Conservation (phyloP, 108 stramenopile genomes). For the Nitzschia sp. region DNA sequence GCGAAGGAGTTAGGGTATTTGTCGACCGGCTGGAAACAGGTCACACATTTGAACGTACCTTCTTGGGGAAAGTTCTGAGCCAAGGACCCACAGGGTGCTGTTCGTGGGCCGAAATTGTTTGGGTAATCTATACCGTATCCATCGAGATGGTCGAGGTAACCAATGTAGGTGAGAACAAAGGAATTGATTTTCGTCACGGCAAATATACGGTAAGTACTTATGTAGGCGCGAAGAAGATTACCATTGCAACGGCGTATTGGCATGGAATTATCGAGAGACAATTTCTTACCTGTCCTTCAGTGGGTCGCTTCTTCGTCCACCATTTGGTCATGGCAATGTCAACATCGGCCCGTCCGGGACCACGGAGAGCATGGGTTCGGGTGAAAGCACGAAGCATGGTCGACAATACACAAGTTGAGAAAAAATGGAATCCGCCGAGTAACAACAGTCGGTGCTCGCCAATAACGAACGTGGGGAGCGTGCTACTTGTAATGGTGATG, state of each 20-base stretch:
- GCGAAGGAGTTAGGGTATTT: neutral
- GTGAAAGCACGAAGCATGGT: slow-evolving; percentile 36
- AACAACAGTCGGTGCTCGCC: no score
- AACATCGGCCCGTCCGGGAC: slow-evolving; percentile 51
- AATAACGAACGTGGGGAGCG: no score
- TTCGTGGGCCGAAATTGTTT: slow-evolving; percentile 77
- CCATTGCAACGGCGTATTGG: neutral
- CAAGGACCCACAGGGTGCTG: slow-evolving; percentile 73
- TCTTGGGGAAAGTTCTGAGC: slow-evolving; percentile 79
- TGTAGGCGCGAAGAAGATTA: slow-evolving; percentile 19
- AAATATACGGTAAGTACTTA: slow-evolving; percentile 11
- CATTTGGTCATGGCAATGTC: slow-evolving; percentile 70
- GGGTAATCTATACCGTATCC: slow-evolving; percentile 53
- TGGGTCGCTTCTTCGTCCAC: slow-evolving; percentile 77
- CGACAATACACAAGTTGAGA: no score
- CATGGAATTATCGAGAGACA: neutral
- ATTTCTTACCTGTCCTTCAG: slow-evolving; percentile 63
- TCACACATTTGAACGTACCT: slow-evolving; percentile 28
- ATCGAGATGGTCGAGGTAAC: no score
- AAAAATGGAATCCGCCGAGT: no score
- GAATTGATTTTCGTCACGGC: no score
- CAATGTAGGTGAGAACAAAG: no score
- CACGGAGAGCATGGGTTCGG: slow-evolving; percentile 34
- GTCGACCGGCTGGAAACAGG: neutral
- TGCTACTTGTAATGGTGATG: no score